Evolutionary conservation across 495 filamentous ascomycete genomes (phyloP), one percentile per base, ranked within the genome.

Genomic region (Glonium stellatum): DNA sequence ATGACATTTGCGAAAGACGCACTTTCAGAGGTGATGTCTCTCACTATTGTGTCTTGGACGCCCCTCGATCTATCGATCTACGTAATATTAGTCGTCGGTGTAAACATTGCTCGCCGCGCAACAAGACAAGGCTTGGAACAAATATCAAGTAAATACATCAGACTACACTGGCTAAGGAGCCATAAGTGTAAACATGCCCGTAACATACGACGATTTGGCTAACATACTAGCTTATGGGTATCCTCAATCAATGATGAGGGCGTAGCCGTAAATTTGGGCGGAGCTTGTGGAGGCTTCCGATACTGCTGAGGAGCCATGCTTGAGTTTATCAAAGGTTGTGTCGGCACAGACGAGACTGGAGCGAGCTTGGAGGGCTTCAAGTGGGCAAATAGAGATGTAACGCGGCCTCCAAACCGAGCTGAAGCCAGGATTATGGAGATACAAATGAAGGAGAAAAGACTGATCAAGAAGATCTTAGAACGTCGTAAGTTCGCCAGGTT

Each of bases 181-280:
- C 19, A 49, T 57, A 11, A 1, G 48, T 55, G 37, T 4, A 55
- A 23, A 35, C 3, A 59, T 12, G 19, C n/a, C 3, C 18, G 15
- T 18, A 11, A 21, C 6, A 6, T 31, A 31, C 6, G 39, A 44
- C 10, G 12, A 44, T 11, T 11, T 44, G 18, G 13, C 18, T 27
- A 2, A 60, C 65, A 9, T 62, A 69, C 66, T 49, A 96, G 72
- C 37, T 77, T 75, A 71, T 92, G 84, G 37, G 92, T 86, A 67
- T 92, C 90, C 57, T 81, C 78, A 21, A 95, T 73, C 56, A 98
- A 77, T 47, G 84, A 86, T 57, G 84, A 76, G 19, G 87, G 83
- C 48, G 90, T 96, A 52, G 88, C 89, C 0, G 83, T 91, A 76
- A 97, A 97, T 44, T 84, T 77, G 18, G 92, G 90, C 41, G 93